A percentile compares a stretch with the other conserved stretches of the same genome.
These are phyloP conservation scores for Emmonsiellopsis sp. DNA, from an alignment of 2,329 filamentous ascomycete species.

Conservation along the genomic window DNA sequence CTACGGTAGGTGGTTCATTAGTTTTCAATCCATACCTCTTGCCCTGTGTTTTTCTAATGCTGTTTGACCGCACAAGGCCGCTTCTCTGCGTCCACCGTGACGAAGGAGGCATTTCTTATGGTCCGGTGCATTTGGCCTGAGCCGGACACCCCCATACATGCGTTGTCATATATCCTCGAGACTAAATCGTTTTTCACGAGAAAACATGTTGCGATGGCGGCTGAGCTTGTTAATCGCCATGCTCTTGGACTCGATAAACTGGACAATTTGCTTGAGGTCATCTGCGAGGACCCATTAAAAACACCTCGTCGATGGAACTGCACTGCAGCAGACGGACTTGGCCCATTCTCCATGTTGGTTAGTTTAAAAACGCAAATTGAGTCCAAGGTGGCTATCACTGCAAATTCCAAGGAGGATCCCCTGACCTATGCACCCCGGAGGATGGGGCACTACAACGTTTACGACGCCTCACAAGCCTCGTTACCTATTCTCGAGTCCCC, in stretches of 20 bases:
- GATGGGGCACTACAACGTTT: neutral
- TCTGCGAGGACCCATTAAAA: constrained; percentile 1
- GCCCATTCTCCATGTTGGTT: constrained; percentile 9
- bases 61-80: neutral
- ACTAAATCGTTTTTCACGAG: neutral
- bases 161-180: neutral
- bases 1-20: neutral
- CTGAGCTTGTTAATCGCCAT: neutral
- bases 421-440: neutral
- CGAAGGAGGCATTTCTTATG: constrained; percentile 4
- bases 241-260: constrained; percentile 1
- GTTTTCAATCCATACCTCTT: too few species aligned
- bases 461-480: neutral
- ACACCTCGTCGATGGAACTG: constrained; percentile 1
- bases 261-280: constrained; percentile 3
- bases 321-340: constrained; percentile 6
- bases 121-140: constrained; percentile 4
- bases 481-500: too few species aligned
- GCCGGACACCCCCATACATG: neutral
- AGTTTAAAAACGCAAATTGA: constrained; percentile 6
- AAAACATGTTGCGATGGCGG: neutral
- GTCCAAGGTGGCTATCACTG: neutral
- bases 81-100: constrained; percentile 7
- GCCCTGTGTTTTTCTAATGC: neutral
- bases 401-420: neutral